Evolutionary conservation across 1,139 yeast genomes (phyloP).

Genomic region (Debaryomycetaceae sp.): DNA sequence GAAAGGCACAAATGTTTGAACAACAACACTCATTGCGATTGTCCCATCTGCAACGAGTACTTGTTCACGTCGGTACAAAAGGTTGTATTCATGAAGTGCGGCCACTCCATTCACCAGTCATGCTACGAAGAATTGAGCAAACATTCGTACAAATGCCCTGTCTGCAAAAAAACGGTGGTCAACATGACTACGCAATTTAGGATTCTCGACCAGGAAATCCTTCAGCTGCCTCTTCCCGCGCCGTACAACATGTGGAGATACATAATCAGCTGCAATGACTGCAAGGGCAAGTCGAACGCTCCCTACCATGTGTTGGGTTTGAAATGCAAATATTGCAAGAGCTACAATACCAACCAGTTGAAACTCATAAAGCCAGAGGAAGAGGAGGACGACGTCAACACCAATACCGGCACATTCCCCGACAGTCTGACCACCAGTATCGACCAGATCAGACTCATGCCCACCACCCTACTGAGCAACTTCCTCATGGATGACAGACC

Average conservation of each 20-base stretch:
- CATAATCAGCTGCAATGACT: slow-evolving; percentile 81
- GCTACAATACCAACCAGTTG: slow-evolving; percentile 79
- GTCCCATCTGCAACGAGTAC: slow-evolving; percentile 91
- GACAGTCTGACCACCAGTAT: neutral
- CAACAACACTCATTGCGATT: slow-evolving; percentile 84
- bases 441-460: slow-evolving; percentile 26
- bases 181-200: slow-evolving; percentile 89
- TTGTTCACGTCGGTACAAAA: slow-evolving; percentile 82
- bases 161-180: slow-evolving; percentile 77
- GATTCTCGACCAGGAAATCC: slow-evolving; percentile 78
- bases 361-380: slow-evolving; percentile 59
- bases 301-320: slow-evolving; percentile 82
- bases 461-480: slow-evolving; percentile 37
- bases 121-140: slow-evolving; percentile 79
- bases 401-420: neutral
- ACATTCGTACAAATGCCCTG: slow-evolving; percentile 86
- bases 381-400: slow-evolving; percentile 21
- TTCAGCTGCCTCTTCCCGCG: slow-evolving; percentile 71
- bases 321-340: slow-evolving; percentile 80
- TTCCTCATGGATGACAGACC: slow-evolving; percentile 30
- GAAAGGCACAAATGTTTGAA: slow-evolving; percentile 81
- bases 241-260: slow-evolving; percentile 79
- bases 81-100: slow-evolving; percentile 91
- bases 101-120: slow-evolving; percentile 86
- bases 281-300: slow-evolving; percentile 77